These are phyloP conservation scores for Amyloporia xantha DNA, from an alignment of 768 basidiomycete genomes.

Conservation along the genomic window DNA sequence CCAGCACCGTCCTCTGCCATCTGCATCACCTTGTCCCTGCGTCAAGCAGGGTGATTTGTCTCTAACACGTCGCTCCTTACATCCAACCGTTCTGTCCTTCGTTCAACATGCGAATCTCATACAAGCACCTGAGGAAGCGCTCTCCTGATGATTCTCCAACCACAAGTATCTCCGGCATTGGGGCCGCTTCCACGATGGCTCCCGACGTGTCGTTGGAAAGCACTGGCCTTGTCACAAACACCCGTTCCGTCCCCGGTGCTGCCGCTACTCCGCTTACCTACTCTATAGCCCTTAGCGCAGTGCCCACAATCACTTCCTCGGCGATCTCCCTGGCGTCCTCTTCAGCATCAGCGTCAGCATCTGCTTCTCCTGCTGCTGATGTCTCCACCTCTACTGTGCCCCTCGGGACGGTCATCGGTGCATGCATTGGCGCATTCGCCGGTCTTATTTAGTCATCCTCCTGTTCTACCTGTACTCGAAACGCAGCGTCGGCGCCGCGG, in stretches of 20 bases:
- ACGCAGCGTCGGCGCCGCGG: conserved; percentile 24
- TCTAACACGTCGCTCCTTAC: conserved; percentile 15
- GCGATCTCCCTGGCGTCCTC: neutral
- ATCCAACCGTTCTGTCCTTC: conserved; percentile 8
- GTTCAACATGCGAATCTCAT: conserved; percentile 10
- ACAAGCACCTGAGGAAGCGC: conserved; percentile 6
- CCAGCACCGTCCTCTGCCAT: too few species aligned
- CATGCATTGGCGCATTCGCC: conserved; percentile 53
- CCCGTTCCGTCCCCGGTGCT: neutral
- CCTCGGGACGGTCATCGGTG: conserved; percentile 50
- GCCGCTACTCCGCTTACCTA: neutral
- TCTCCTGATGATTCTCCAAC: neutral
- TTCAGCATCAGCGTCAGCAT: conserved; percentile 4
- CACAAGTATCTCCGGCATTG: neutral
- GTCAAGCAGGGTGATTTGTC: neutral
- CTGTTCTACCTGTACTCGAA: conserved; percentile 50
- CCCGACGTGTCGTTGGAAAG: neutral
- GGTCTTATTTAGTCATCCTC: conserved; percentile 45
- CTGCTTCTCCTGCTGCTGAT: conserved; percentile 3
- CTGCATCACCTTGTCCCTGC: conserved; percentile 3
- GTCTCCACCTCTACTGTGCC: conserved; percentile 14
- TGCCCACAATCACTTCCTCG: neutral
- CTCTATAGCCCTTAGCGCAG: neutral
- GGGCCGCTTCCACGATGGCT: conserved; percentile 1
- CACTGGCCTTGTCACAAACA: conserved; percentile 5